These are phyloP conservation scores for Schrenkiella parvula DNA, from an alignment of 345 rosid species.

Conservation along the genomic window DNA sequence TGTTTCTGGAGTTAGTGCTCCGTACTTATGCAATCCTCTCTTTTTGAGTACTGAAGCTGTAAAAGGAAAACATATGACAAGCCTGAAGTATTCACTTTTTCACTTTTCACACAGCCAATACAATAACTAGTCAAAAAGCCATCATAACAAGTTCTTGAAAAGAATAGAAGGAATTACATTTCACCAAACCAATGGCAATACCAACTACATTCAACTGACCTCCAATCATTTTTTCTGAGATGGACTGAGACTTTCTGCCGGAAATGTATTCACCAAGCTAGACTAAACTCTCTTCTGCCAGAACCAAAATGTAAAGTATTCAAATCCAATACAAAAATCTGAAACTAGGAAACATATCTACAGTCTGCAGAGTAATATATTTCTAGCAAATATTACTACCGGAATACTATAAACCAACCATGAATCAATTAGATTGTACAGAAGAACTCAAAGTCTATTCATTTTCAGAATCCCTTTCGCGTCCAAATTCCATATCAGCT, in stretches of 20 bases:
- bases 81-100: background rate
- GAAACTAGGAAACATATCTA: background rate
- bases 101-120: slow-evolving; percentile 5
- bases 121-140: slow-evolving; percentile 8
- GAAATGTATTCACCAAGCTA: background rate
- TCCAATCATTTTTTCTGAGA: slow-evolving; percentile 10
- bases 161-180: background rate
- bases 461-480: too few species aligned
- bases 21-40: slow-evolving; percentile 3
- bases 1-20: slow-evolving; percentile 21
- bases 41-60: background rate
- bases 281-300: background rate
- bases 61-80: slow-evolving; percentile 11
- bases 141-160: slow-evolving; percentile 1
- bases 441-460: background rate
- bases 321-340: background rate
- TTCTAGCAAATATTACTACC: too few species aligned
- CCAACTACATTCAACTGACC: background rate
- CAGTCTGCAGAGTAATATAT: too few species aligned
- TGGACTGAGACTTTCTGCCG: background rate
- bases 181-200: slow-evolving; percentile 2
- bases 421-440: background rate
- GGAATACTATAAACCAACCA: too few species aligned
- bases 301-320: background rate
- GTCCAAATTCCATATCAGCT: background rate